Evolutionary conservation across 331 rosid species (phyloP).

Genomic region (Acacia concinna): DNA sequence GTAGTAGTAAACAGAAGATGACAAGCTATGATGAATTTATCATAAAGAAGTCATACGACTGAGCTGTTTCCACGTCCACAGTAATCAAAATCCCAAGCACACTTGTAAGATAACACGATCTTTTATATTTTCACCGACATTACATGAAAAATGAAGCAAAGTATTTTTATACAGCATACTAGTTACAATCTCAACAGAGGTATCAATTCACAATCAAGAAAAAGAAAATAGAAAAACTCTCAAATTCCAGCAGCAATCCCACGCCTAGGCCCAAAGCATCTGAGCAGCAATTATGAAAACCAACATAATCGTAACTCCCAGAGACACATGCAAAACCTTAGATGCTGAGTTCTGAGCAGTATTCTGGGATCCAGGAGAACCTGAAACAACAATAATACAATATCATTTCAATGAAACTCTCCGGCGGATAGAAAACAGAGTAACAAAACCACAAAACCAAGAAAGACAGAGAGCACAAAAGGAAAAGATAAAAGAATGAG

Average conservation of each 20-base stretch:
- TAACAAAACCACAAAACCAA: neutral
- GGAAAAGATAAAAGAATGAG: neutral
- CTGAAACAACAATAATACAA: conserved; percentile 21
- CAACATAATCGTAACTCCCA: neutral
- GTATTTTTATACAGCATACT: neutral
- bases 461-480: neutral
- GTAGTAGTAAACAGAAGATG: neutral
- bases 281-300: neutral
- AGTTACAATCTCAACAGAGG: neutral
- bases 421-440: neutral
- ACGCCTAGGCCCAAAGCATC: neutral
- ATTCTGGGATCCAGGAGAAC: conserved; percentile 30
- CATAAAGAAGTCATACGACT: neutral
- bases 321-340: neutral
- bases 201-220: neutral
- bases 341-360: conserved; percentile 27
- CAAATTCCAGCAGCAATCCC: neutral
- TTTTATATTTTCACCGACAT: neutral
- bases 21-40: neutral
- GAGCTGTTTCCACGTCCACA: neutral
- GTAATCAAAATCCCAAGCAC: neutral
- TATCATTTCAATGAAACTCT: neutral
- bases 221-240: neutral
- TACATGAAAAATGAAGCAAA: neutral
- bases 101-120: neutral